Conservation (phyloP, 306 rosid species). For the Argentina anserina region DNA sequence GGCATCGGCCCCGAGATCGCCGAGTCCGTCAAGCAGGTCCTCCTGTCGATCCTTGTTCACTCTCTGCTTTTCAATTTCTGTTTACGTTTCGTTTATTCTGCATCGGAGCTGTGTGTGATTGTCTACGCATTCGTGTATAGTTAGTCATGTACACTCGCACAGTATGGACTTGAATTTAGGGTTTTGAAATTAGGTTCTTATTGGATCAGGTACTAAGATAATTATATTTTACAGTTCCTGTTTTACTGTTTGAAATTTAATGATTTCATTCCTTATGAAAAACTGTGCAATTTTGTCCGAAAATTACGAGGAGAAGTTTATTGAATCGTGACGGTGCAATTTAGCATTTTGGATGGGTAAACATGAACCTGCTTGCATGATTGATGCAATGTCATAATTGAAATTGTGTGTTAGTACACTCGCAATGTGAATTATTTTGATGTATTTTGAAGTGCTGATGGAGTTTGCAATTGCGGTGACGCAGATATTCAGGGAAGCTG, state of each 20-base stretch:
- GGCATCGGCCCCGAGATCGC: constrained; percentile 98
- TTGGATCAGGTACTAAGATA: too few species aligned
- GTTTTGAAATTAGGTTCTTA: background rate
- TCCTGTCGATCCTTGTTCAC: background rate
- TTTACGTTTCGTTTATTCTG: background rate
- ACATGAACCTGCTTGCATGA: background rate
- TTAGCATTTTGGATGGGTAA: background rate
- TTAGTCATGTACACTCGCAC: background rate
- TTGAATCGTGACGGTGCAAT: background rate
- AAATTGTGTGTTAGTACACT: background rate
- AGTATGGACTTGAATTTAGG: background rate
- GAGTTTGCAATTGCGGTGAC: constrained; percentile 1
- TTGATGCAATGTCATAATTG: background rate
- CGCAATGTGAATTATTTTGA: background rate
- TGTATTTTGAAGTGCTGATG: background rate
- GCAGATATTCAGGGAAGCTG: constrained; percentile 73
- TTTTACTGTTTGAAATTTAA: background rate
- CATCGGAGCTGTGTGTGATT: background rate
- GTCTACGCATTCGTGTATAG: background rate
- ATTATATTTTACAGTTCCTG: background rate
- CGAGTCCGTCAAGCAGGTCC: constrained; percentile 87
- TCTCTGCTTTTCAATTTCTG: background rate
- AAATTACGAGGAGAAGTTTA: too few species aligned
- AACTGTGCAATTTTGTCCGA: background rate
- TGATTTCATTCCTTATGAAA: background rate